These are phyloP conservation scores for Phyllosticta paracitricarpa DNA, from an alignment of 2,329 filamentous ascomycete species.

Conservation along the genomic window DNA sequence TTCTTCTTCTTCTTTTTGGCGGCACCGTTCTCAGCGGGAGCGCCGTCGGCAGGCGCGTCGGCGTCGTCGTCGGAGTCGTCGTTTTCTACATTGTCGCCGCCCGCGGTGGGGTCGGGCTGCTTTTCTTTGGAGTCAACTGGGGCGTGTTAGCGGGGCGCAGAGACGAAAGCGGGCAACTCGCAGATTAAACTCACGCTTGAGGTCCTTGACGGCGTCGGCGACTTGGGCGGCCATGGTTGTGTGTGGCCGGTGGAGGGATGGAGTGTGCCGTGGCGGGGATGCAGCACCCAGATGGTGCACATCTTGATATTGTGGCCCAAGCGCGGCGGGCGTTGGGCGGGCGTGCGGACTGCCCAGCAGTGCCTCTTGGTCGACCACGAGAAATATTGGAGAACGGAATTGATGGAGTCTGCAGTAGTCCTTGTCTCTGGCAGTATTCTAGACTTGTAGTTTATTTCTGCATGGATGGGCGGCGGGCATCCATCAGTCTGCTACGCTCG, in stretches of 20 bases:
- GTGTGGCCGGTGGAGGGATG: neutral
- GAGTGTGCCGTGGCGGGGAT: neutral
- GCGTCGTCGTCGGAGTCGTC: slow-evolving; percentile 47
- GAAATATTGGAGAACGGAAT: too few relatives aligned
- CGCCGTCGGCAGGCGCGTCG: slow-evolving; percentile 32
- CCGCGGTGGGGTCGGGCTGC: slow-evolving; percentile 18
- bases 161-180: neutral
- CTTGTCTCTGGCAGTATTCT: too few relatives aligned
- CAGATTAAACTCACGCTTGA: slow-evolving; percentile 24
- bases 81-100: slow-evolving; percentile 29
- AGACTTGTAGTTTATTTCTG: too few relatives aligned
- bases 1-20: slow-evolving; percentile 84
- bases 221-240: slow-evolving; percentile 27
- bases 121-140: slow-evolving; percentile 28
- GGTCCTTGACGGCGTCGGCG: slow-evolving; percentile 26
- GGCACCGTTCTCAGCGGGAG: slow-evolving; percentile 8
- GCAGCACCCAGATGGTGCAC: slow-evolving; percentile 1
- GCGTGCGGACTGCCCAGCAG: neutral
- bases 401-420: too few relatives aligned
- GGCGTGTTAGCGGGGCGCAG: neutral
- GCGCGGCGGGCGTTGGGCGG: slow-evolving; percentile 3
- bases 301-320: slow-evolving; percentile 4
- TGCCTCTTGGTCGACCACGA: too few relatives aligned
- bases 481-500: too few relatives aligned
- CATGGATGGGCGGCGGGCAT: too few relatives aligned